phyloP scores from a whole-genome alignment of 1,284 basidiomycete genomes.

The Pulveroboletus sp. region DNA sequence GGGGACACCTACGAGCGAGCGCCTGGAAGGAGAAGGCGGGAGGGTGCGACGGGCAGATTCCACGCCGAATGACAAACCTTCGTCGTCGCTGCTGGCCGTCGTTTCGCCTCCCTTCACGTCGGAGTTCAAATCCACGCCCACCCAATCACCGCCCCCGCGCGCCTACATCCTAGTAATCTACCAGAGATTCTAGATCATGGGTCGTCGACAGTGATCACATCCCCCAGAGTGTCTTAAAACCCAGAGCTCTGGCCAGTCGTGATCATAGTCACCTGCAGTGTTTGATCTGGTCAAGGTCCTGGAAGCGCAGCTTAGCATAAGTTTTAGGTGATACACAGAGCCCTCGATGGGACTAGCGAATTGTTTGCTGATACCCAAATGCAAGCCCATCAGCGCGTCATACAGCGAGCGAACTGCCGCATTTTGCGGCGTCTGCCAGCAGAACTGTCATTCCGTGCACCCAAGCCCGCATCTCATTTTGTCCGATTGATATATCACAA shows the following conservation, averaged over 20 bases:
- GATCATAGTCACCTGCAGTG: background rate
- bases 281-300: background rate
- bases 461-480: background rate
- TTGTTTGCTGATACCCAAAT: background rate
- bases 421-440: background rate
- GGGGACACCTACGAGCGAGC: slow-evolving; percentile 4
- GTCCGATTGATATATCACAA: background rate
- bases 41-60: no score
- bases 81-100: no score
- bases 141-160: no score
- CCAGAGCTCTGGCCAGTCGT: background rate
- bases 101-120: no score
- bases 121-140: no score
- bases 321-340: no score
- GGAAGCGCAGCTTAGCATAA: no score
- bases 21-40: background rate
- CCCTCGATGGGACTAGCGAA: no score
- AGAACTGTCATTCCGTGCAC: background rate
- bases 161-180: no score
- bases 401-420: background rate
- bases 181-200: no score
- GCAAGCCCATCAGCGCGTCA: background rate
- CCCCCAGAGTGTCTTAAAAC: background rate
- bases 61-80: no score
- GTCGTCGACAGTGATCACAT: no score